These are phyloP conservation scores for Aphanoascus verrucosus DNA, from an alignment of 2,329 filamentous ascomycete species.

Conservation along the genomic window DNA sequence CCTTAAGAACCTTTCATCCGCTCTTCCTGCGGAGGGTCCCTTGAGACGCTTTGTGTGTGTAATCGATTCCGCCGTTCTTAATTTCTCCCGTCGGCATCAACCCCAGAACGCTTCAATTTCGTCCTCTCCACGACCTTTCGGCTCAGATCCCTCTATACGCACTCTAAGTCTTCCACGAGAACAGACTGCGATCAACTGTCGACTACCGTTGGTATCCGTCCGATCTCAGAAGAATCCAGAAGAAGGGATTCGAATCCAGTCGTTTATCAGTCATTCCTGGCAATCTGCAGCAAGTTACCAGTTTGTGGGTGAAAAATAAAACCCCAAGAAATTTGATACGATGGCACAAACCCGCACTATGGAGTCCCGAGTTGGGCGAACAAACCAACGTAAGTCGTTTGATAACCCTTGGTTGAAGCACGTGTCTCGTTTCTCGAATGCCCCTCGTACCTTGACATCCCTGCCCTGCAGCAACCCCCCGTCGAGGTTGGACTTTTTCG, in stretches of 20 bases:
- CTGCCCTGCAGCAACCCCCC: conserved; percentile 9
- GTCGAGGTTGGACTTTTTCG: neutral
- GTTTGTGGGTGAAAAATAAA: neutral
- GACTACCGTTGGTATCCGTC: conserved; percentile 2
- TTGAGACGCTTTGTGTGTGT: neutral
- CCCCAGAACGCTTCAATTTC: neutral
- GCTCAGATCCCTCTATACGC: neutral
- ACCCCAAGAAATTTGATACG: conserved; percentile 15
- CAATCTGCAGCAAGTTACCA: neutral
- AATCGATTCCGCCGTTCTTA: neutral
- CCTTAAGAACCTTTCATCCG: neutral
- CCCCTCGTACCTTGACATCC: conserved; percentile 9
- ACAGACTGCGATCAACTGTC: neutral
- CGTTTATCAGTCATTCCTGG: neutral
- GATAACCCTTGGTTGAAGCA: conserved; percentile 18
- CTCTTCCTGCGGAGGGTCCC: neutral
- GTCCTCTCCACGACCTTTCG: neutral
- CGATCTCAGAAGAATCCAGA: neutral
- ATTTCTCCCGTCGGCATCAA: neutral
- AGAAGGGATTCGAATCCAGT: neutral
- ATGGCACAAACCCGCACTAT: conserved; percentile 37
- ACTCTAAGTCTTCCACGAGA: neutral
- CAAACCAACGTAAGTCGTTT: conserved; percentile 40
- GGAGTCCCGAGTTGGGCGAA: conserved; percentile 39
- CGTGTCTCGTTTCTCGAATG: conserved; percentile 16